Conservation (phyloP, 306 rosid genomes). For the Arachis hypogaea region DNA sequence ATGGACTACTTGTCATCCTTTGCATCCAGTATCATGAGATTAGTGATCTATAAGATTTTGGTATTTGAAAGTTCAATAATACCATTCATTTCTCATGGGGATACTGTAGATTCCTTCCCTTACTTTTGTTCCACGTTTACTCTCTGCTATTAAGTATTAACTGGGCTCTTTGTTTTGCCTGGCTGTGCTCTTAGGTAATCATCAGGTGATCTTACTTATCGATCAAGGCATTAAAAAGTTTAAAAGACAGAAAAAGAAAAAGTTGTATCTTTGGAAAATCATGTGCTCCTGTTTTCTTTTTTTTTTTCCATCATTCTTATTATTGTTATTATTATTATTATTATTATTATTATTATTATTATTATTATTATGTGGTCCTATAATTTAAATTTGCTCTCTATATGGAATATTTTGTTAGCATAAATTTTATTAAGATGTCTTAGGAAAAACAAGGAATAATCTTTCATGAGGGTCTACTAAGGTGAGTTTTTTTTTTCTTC, state of each 20-base stretch:
- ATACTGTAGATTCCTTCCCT: neutral
- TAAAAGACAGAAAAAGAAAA: too few species aligned
- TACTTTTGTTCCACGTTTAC: neutral
- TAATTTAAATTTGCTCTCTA: neutral
- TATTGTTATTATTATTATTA: too few species aligned
- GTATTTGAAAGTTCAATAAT: neutral
- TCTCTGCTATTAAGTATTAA: neutral
- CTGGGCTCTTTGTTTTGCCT: neutral
- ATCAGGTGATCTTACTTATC: neutral
- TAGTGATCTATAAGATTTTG: neutral
- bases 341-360: too few species aligned
- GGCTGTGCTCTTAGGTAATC: neutral
- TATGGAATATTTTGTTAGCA: neutral
- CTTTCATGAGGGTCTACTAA: neutral
- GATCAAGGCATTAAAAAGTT: too few species aligned
- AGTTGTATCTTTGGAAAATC: too few species aligned
- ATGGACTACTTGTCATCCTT: neutral
- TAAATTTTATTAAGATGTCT: neutral
- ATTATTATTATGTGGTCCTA: too few species aligned
- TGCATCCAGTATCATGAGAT: neutral
- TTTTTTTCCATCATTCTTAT: too few species aligned
- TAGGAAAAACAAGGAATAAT: conserved; percentile 4
- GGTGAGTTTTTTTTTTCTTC: too few species aligned
- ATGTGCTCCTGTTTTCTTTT: too few species aligned
- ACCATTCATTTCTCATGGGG: neutral